Evolutionary conservation across 2,329 filamentous ascomycete genomes (phyloP).

Genomic region (Leptoxyphium fumago): DNA sequence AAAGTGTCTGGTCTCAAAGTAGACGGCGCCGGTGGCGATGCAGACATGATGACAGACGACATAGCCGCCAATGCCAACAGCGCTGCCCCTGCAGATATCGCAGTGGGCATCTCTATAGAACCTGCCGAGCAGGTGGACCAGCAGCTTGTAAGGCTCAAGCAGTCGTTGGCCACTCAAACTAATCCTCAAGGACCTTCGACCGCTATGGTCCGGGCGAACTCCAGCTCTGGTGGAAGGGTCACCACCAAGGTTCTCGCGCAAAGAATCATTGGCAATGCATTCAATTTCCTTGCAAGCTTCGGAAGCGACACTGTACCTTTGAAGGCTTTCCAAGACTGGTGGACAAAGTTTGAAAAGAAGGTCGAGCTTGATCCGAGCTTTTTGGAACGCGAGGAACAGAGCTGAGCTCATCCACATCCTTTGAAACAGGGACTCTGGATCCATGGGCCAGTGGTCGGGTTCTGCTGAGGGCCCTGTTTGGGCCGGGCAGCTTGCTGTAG

Average conservation of each 20-base stretch:
- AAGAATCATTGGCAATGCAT: slow-evolving; percentile 89
- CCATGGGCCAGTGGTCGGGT: too few relatives aligned
- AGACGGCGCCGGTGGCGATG: slow-evolving; percentile 31
- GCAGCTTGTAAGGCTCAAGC: slow-evolving; percentile 48
- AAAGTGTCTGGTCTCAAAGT: slow-evolving; percentile 43
- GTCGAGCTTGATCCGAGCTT: slow-evolving; percentile 79
- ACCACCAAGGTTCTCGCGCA: slow-evolving; percentile 74
- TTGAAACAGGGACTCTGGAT: too few relatives aligned
- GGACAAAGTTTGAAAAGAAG: slow-evolving; percentile 84
- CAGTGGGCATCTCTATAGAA: slow-evolving; percentile 74
- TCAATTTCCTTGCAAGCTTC: slow-evolving; percentile 89
- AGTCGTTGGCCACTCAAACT: slow-evolving; percentile 21
- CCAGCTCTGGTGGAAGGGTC: slow-evolving; percentile 21
- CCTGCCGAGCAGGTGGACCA: slow-evolving; percentile 54
- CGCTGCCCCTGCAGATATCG: slow-evolving; percentile 35
- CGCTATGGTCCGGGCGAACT: slow-evolving; percentile 20
- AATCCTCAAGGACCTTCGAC: slow-evolving; percentile 15
- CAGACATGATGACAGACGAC: slow-evolving; percentile 34
- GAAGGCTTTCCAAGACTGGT: slow-evolving; percentile 94
- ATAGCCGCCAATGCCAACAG: slow-evolving; percentile 8
- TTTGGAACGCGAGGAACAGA: slow-evolving; percentile 52
- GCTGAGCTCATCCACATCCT: background rate
- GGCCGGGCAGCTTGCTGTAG: too few relatives aligned
- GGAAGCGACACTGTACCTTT: slow-evolving; percentile 82
- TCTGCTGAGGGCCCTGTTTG: too few relatives aligned